Conservation (phyloP, 129 eudicot species). For the Artemisia annua region DNA sequence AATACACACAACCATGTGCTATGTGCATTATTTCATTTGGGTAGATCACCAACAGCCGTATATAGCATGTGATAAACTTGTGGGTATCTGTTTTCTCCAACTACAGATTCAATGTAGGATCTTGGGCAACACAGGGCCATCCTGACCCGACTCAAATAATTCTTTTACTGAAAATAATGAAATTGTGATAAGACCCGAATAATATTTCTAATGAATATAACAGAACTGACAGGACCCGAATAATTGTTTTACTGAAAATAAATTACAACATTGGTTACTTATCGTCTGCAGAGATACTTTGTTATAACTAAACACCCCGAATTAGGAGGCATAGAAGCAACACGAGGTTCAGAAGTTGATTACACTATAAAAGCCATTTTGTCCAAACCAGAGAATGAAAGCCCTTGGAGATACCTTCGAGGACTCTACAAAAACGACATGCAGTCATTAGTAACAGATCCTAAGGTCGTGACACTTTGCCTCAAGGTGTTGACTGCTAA, state of each 20-base stretch:
- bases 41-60: conserved; percentile 24
- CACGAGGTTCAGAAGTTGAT: conserved; percentile 69
- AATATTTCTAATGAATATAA: too few relatives aligned
- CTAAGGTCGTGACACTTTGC: conserved; percentile 59
- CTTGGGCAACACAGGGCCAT: too few relatives aligned
- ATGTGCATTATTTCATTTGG: conserved; percentile 26
- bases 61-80: conserved; percentile 25
- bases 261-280: neutral
- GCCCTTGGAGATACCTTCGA: conserved; percentile 96
- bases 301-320: conserved; percentile 78
- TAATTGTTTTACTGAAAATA: too few relatives aligned
- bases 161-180: too few relatives aligned
- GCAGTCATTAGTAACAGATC: conserved; percentile 48
- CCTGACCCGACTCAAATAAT: too few relatives aligned
- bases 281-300: conserved; percentile 65
- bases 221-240: too few relatives aligned
- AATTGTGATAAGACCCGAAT: too few relatives aligned
- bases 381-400: conserved; percentile 79
- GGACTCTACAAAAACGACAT: conserved; percentile 66
- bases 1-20: conserved; percentile 33
- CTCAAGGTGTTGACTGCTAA: conserved; percentile 56
- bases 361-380: conserved; percentile 70
- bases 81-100: conserved; percentile 6
- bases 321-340: conserved; percentile 73
- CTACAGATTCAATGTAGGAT: too few relatives aligned